Evolutionary conservation across 2,329 filamentous ascomycete species (phyloP).

Genomic region (Venturia pyrina): DNA sequence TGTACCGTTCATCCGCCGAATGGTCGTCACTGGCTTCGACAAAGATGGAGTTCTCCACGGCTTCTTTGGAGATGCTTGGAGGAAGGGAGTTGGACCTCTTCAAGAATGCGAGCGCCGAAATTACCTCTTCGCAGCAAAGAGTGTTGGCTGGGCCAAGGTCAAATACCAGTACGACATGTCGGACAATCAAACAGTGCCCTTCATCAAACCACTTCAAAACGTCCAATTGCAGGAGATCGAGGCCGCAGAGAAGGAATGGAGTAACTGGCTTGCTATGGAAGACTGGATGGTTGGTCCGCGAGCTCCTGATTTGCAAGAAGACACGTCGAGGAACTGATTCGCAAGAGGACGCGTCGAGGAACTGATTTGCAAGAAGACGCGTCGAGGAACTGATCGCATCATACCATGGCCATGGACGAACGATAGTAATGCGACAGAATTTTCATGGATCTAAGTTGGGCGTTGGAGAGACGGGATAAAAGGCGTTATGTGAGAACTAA

Average conservation of each 20-base stretch:
- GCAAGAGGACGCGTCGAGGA: not conserved
- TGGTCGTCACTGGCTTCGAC: slow-evolving; percentile 89
- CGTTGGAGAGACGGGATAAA: not conserved
- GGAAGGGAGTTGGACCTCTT: slow-evolving; percentile 64
- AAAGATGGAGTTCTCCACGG: slow-evolving; percentile 77
- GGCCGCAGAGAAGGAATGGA: slow-evolving; percentile 76
- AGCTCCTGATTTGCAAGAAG: slow-evolving; percentile 42
- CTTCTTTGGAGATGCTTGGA: slow-evolving; percentile 95
- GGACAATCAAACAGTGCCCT: slow-evolving; percentile 74
- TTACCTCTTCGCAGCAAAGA: slow-evolving; percentile 91
- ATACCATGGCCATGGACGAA: not conserved
- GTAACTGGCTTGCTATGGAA: slow-evolving; percentile 91
- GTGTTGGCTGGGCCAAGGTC: slow-evolving; percentile 77
- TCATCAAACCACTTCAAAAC: slow-evolving; percentile 70
- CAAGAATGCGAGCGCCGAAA: slow-evolving; percentile 88
- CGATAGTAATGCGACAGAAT: not conserved
- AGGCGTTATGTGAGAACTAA: not conserved
- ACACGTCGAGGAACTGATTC: not conserved
- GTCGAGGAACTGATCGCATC: not conserved
- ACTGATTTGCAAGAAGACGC: slow-evolving; percentile 29
- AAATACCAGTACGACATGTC: slow-evolving; percentile 87
- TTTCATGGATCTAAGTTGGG: not conserved
- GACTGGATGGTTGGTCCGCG: slow-evolving; percentile 96
- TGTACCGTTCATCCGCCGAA: slow-evolving; percentile 78
- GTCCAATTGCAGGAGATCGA: slow-evolving; percentile 72